Percentiles rank a stretch among this genome's conserved stretches.
phyloP scores from a whole-genome alignment of 2,329 filamentous ascomycete genomes.

The Tolypocladium inflatum region DNA sequence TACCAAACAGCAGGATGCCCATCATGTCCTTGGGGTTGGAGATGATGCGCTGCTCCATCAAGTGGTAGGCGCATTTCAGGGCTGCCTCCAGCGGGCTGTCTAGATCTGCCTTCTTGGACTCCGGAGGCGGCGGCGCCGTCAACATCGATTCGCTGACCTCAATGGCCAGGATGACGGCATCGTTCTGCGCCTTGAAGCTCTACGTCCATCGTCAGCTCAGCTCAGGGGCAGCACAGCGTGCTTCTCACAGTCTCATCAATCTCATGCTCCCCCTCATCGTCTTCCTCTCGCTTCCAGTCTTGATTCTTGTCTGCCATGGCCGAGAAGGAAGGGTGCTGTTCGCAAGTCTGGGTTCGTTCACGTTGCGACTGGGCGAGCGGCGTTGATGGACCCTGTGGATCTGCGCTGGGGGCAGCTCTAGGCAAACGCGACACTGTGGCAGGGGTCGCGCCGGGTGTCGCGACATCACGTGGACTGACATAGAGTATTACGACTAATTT shows the following conservation, averaged over 20 bases:
- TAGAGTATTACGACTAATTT: conserved; percentile 10
- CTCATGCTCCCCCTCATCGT: conserved; percentile 53
- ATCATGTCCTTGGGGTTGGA: conserved; percentile 96
- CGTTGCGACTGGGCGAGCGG: neutral
- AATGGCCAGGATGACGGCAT: conserved; percentile 96
- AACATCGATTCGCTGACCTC: conserved; percentile 88
- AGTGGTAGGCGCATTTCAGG: conserved; percentile 83
- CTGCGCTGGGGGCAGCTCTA: conserved; percentile 13
- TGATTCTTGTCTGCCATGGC: conserved; percentile 22
- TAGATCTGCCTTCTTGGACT: conserved; percentile 65
- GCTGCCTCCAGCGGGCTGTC: conserved; percentile 76
- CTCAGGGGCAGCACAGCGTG: neutral
- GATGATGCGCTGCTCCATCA: conserved; percentile 98
- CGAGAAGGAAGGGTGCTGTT: neutral
- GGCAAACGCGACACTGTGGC: conserved; percentile 20
- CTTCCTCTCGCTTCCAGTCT: conserved; percentile 42
- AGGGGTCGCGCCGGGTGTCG: conserved; percentile 13
- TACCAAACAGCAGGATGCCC: conserved; percentile 87
- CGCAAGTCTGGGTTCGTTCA: conserved; percentile 1
- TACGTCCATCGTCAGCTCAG: conserved; percentile 21
- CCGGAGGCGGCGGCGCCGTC: conserved; percentile 48
- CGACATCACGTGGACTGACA: conserved; percentile 19
- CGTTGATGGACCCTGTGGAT: neutral
- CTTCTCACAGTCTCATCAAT: conserved; percentile 51
- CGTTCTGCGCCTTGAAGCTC: conserved; percentile 87